Base-by-base conservation (phyloP, 148 eudicot species). In the Vaccinium vitisidaea region DNA sequence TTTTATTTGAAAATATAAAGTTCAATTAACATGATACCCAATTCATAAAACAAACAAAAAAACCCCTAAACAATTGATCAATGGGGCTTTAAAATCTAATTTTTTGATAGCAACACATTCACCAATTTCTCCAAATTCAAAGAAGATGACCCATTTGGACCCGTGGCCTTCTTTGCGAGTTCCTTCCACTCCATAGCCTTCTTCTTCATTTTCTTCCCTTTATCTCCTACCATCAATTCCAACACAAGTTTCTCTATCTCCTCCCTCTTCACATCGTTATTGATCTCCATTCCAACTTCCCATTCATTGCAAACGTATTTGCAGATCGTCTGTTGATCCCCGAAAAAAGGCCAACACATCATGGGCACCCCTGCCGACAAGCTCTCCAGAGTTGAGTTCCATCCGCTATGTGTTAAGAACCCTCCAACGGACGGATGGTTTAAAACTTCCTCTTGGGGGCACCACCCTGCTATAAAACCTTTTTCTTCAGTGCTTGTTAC, bases 281-380 rank as follows among this genome's bases (percentile, higher is more conserved):
- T 54, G 6, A 83, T 83, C 69, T 73, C 84, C 52, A 83, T 10
- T 16, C 84, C 84, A 9, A 75, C 80, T 61, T 58, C 85, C 85
- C 85, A 83, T 46, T 83, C 71, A 55, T 2, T 43, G 25, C 80
- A 83, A 75, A 5, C 23, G 43, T 74, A 83, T 39, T 25, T 67
- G 48, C 85, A 75, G 55, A 36, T 58, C 4, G 74, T 83, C 39
- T 39, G 85, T n/a, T 83, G 85, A 77, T 83, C 85, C 5, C 39
- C 71, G 15, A 75, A 83, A 56, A 46, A 83, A 0, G 85, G 85
- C 85, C 70, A 83, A 83, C 80, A 83, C 1, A 83, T 55, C 85
- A 83, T 83, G 32, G 84, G 84, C 50, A 83, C 84, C 21, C 84
- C 84, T 0, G 84, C 80, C 12, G 80, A 53, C 36, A 83, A 53